Base-by-base conservation (phyloP, 2,329 filamentous ascomycete genomes). In the Pestalotiopsis sp. region DNA sequence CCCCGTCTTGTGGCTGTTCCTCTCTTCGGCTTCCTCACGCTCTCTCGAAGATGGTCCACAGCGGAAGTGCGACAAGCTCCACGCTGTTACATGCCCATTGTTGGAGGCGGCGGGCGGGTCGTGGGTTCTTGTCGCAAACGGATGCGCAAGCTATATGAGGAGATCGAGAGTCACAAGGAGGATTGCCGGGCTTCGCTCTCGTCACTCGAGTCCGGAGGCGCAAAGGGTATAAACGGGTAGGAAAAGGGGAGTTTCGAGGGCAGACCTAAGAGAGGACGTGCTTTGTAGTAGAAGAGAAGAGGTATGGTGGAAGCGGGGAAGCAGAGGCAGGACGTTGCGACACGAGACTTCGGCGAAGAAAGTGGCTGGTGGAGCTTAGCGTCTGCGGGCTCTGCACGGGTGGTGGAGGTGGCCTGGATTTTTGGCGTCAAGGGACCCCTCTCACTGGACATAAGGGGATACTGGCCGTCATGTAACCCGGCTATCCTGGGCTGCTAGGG, bases 401-500 rank as follows among this genome's bases (percentile, higher is more conserved):
- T 72, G 69, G 71, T 73, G 68, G 73, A 72, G 69, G 71, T 69
- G 72, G 72, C 70, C 72, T 74, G 68, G 73, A 70, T 68, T 69
- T 71, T 73, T 72, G 64, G 52, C 52, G 64, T 31, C 57, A 59
- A 66, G 39, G 64, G 64, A 36, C 20, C 52, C 64, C 64, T 52
- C 49, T 36, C n/a, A 36, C 17, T 56, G 64, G 17, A 58, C 31
- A 41, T 60, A 23, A 60, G 64, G 36, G 59, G 59, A 23, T 52
- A 20, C 45, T 52, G 17, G 17, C 45, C 45, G 45, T 52, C 17
- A n/a, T 62, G 59, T 36, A 23, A 39, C 59, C 59, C 36, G 38
- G 59, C 31, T 62, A 62, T 20, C 59, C 27, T 20, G 45, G 45
- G 45, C 45, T n/a, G 45, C 14, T 38, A 23, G 27, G 60, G 60